These are phyloP conservation scores for Dactylellina sp. DNA, from an alignment of 2,329 filamentous ascomycete genomes.

Conservation along the genomic window DNA sequence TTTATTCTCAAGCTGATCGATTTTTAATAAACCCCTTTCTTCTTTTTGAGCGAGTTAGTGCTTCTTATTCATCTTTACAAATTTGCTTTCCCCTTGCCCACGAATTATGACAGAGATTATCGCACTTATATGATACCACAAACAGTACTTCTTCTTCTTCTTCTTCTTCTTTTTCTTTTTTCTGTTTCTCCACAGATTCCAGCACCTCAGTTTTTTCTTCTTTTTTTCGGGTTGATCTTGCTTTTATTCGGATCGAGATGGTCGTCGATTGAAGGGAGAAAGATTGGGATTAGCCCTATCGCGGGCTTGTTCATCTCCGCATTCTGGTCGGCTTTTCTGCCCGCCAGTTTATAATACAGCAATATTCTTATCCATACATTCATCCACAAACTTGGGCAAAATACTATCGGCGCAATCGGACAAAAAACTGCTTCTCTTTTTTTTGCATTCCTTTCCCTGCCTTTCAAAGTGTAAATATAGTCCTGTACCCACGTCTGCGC, in stretches of 20 bases:
- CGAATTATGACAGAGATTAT: conserved; percentile 53
- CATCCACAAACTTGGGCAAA: conserved; percentile 50
- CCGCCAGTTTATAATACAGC: conserved; percentile 13
- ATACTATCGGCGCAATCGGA: conserved; percentile 49
- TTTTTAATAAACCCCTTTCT: conserved; percentile 31
- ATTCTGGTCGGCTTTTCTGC: not conserved
- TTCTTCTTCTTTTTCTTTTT: conserved; percentile 11
- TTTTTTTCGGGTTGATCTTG: conserved; percentile 15
- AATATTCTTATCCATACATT: conserved; percentile 20
- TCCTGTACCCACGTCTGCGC: not conserved
- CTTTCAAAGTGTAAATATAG: conserved; percentile 42
- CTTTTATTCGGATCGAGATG: conserved; percentile 8
- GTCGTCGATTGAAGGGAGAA: conserved; percentile 3
- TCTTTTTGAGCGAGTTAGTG: conserved; percentile 35
- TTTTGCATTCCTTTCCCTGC: not conserved
- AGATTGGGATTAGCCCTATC: not conserved
- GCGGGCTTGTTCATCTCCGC: not conserved
- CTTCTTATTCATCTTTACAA: conserved; percentile 24
- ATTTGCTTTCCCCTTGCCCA: conserved; percentile 42
- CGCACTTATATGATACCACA: conserved; percentile 57
- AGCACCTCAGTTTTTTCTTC: conserved; percentile 23
- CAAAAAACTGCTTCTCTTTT: conserved; percentile 41
- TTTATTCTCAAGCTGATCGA: conserved; percentile 13
- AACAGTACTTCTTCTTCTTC: conserved; percentile 34
- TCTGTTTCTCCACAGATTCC: conserved; percentile 31